Evolutionary conservation across 495 filamentous ascomycete species (phyloP).

Genomic region (Saxispiralis lemnorum): DNA sequence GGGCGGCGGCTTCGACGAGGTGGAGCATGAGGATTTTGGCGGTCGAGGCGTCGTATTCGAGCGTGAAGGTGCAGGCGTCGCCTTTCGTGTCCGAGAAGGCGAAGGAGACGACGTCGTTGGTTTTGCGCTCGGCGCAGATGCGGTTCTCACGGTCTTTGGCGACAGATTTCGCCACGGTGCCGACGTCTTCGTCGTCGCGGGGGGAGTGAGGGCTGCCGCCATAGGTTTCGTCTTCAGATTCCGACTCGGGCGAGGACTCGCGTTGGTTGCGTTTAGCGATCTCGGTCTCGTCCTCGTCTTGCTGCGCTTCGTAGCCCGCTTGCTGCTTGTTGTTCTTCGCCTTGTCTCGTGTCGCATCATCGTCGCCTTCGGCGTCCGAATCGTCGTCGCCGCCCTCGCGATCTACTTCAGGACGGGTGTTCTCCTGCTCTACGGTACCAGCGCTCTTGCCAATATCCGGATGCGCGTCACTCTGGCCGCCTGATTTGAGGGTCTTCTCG

Average conservation of each 20-base stretch:
- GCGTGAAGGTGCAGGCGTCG: slow-evolving; percentile 56
- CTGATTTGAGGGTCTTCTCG: slow-evolving; percentile 35
- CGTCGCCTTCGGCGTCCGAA: slow-evolving; percentile 59
- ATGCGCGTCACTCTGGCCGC: slow-evolving; percentile 39
- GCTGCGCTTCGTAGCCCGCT: slow-evolving; percentile 76
- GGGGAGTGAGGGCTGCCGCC: slow-evolving; percentile 12
- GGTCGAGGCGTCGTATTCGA: slow-evolving; percentile 64
- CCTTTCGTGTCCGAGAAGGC: slow-evolving; percentile 60
- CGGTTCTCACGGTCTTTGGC: slow-evolving; percentile 43
- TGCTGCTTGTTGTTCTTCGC: slow-evolving; percentile 55
- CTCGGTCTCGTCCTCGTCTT: slow-evolving; percentile 68
- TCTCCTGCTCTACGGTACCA: slow-evolving; percentile 47
- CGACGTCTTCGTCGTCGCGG: slow-evolving; percentile 20
- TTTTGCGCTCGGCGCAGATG: slow-evolving; percentile 38
- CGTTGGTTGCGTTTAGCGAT: slow-evolving; percentile 41
- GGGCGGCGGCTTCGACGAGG: slow-evolving; percentile 62
- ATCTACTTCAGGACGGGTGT: slow-evolving; percentile 25
- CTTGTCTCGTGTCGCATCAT: slow-evolving; percentile 70
- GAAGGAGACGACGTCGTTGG: slow-evolving; percentile 51
- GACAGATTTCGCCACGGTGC: slow-evolving; percentile 28
- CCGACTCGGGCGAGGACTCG: slow-evolving; percentile 22
- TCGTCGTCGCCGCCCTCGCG: slow-evolving; percentile 42
- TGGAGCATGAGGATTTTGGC: slow-evolving; percentile 88
- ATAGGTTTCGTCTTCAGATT: slow-evolving; percentile 16
- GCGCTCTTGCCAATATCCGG: slow-evolving; percentile 67